Percentiles rank a stretch among this genome's conserved stretches.
Conservation (phyloP, 2,329 filamentous ascomycete genomes). For the Colletotrichum karsti region DNA sequence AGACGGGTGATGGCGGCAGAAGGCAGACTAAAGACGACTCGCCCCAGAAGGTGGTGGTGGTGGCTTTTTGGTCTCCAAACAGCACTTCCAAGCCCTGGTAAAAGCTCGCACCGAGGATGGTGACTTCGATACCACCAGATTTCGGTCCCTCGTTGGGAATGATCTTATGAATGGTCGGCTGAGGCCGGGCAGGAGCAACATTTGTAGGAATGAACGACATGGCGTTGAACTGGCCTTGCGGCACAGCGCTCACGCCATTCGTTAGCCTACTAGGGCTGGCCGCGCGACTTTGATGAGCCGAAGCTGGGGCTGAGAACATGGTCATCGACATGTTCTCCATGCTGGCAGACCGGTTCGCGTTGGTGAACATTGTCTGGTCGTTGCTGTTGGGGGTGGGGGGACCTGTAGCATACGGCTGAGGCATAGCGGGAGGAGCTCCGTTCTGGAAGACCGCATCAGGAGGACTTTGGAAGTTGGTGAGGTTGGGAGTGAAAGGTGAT, state of each 20-base stretch:
- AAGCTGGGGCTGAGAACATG: constrained; percentile 76
- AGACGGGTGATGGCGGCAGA: constrained; percentile 73
- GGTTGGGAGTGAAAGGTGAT: constrained; percentile 63
- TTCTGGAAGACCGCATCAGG: constrained; percentile 42
- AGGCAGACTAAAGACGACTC: constrained; percentile 82
- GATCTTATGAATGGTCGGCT: constrained; percentile 79
- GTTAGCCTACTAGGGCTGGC: constrained; percentile 71
- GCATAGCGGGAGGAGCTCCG: constrained; percentile 28
- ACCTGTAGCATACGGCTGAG: constrained; percentile 55
- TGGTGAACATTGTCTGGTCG: constrained; percentile 66
- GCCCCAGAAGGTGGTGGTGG: constrained; percentile 83
- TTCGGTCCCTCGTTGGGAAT: constrained; percentile 85
- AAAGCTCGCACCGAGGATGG: constrained; percentile 83
- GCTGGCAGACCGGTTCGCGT: constrained; percentile 66
- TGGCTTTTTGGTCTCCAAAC: constrained; percentile 74
- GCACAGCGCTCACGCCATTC: constrained; percentile 52
- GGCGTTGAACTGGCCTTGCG: constrained; percentile 54
- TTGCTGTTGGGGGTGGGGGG: constrained; percentile 74
- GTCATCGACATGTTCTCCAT: constrained; percentile 72
- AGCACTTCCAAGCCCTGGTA: constrained; percentile 81
- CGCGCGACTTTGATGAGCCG: constrained; percentile 79
- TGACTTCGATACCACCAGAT: constrained; percentile 87
- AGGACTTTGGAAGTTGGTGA: constrained; percentile 51
- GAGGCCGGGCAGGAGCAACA: constrained; percentile 54
- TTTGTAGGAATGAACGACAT: constrained; percentile 60